Conservation (phyloP, 176 grass and related monocot genomes). For the Poa annua region DNA sequence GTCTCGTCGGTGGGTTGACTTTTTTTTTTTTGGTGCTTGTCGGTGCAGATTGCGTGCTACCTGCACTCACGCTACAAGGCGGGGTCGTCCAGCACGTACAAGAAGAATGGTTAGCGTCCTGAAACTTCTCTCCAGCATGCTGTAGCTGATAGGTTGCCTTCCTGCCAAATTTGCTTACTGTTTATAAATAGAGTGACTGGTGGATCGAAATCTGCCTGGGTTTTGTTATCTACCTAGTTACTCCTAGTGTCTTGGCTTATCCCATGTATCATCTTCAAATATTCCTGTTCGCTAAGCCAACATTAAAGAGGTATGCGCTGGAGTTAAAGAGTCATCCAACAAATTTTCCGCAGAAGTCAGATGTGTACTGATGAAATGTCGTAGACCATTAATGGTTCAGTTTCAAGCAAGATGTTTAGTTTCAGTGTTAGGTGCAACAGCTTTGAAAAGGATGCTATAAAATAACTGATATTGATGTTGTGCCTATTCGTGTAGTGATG, state of each 20-base stretch:
- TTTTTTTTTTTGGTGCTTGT: background rate
- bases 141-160: background rate
- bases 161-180: background rate
- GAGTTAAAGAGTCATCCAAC: background rate
- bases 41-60: constrained; percentile 87
- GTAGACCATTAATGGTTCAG: background rate
- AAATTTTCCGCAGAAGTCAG: background rate
- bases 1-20: background rate
- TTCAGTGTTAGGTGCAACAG: background rate
- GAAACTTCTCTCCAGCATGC: background rate
- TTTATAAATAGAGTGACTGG: background rate
- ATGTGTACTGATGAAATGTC: background rate
- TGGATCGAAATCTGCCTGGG: background rate
- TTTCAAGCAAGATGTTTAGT: constrained; percentile 16
- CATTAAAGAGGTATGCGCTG: background rate
- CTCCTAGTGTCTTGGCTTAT: background rate
- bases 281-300: background rate
- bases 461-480: constrained; percentile 32
- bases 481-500: background rate
- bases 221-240: background rate
- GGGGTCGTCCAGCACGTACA: constrained; percentile 76
- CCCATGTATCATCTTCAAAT: background rate
- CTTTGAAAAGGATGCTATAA: constrained; percentile 18
- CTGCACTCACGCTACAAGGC: constrained; percentile 92
- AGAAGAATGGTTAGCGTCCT: constrained; percentile 78